Base-by-base conservation (phyloP, 164 flowering plant species). In the Euptelea pleiosperma region DNA sequence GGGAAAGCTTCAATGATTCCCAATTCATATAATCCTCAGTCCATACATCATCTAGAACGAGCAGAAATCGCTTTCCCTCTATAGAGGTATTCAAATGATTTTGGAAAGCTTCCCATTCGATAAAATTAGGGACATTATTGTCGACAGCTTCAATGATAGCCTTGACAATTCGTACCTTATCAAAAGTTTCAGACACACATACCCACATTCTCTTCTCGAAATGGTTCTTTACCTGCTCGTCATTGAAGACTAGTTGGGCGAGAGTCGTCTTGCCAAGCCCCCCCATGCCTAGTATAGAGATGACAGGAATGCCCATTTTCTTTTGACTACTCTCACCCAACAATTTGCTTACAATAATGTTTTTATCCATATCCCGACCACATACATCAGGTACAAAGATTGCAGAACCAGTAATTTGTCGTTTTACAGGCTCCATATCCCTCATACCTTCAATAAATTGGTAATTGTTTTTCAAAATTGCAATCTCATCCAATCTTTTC, bases 231-330 rank as follows among this genome's bases (percentile, higher is more conserved):
- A 56, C 15, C 10, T 8, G 24, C 47, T 56, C 37, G 25, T 56
- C 60, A 40, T 56, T 40, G 34, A 9, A 40, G 48, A 41, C 35
- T 8, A 39, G 6, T 25, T 41, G 45, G 11, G 60, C 60, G 4
- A 56, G 48, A 8, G 47, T 28, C 5, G 36, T 56, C 35, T 56
- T 56, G 21, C 60, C 60, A 14, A 56, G 6, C 6, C 60, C 60
- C 3, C 47, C 60, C 18, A 40, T 41, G 2, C 60, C 60, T 2
- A 41, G 21, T 8, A 56, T 26, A 40, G 60, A 40, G 26, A 56
- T 18, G 8, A 56, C 35, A 2, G 47, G 12, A 56, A 56, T 2
- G 15, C 19, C 24, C 9, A 1, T 28, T 2, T 56, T 14, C 1
- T 8, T 12, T 24, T 25, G 3, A 41, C 8, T 42, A 25, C 22